Percentiles rank a stretch among this genome's conserved stretches.
Evolutionary conservation across 2,329 filamentous ascomycete species (phyloP).

Genomic region (Diplodia scrobiculata): DNA sequence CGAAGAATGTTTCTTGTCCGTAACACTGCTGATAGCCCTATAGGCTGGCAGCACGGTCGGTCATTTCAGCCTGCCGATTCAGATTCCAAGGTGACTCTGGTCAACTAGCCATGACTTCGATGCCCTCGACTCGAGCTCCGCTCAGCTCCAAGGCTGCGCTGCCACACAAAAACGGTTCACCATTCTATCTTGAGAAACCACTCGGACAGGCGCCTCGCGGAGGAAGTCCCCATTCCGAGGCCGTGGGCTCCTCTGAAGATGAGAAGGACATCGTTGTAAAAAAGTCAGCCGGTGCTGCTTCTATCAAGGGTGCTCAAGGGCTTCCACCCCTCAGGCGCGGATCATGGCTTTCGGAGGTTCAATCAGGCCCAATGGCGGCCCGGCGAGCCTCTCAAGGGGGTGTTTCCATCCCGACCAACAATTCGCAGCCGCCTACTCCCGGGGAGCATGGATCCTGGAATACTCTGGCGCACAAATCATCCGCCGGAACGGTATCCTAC

Average conservation of each 20-base stretch:
- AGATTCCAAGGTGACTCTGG: neutral
- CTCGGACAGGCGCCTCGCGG: constrained; percentile 22
- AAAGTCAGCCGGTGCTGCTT: constrained; percentile 17
- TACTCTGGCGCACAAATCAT: constrained; percentile 40
- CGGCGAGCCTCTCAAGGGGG: constrained; percentile 73
- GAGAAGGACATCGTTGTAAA: constrained; percentile 63
- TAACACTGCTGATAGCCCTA: neutral
- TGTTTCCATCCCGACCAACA: constrained; percentile 71
- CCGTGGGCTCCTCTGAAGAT: constrained; percentile 90
- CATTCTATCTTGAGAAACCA: constrained; percentile 23
- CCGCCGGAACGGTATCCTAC: constrained; percentile 49
- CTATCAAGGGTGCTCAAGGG: constrained; percentile 54
- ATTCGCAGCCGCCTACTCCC: constrained; percentile 79
- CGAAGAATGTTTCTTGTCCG: neutral
- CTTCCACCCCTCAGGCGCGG: constrained; percentile 46
- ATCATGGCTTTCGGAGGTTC: constrained; percentile 86
- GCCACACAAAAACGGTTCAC: constrained; percentile 21
- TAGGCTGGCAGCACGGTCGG: constrained; percentile 19
- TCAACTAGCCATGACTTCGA: constrained; percentile 17
- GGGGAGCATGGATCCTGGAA: constrained; percentile 60
- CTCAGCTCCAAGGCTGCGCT: constrained; percentile 9
- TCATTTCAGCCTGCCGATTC: neutral
- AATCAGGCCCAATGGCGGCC: constrained; percentile 46
- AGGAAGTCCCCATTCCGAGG: constrained; percentile 85
- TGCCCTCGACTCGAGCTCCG: constrained; percentile 22